phyloP scores from a whole-genome alignment of 768 basidiomycete genomes.

The Suillus spraguei region DNA sequence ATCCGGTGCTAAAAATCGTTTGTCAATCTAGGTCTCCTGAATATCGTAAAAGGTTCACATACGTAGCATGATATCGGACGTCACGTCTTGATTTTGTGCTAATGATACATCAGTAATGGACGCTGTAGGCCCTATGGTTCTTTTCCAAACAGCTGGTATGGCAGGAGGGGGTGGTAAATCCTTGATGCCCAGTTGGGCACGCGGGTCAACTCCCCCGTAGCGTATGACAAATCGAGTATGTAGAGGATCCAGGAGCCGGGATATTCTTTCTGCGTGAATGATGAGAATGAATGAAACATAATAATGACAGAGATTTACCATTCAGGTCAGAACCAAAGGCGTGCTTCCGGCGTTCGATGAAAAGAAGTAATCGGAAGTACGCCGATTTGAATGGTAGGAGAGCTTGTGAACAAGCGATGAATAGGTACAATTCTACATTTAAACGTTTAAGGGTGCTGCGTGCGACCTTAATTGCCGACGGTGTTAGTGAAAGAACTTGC shows the following conservation, averaged over 20 bases:
- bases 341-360: conserved; percentile 38
- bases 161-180: neutral
- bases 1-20: neutral
- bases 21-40: neutral
- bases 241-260: conserved; percentile 36
- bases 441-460: conserved; percentile 45
- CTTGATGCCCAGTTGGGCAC: conserved; percentile 23
- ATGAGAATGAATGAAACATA: conserved; percentile 2
- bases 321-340: conserved; percentile 28
- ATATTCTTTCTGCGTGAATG: conserved; percentile 29
- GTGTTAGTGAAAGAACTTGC: neutral
- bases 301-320: conserved; percentile 18
- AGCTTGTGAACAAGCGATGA: conserved; percentile 45
- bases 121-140: neutral
- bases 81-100: neutral
- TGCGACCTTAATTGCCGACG: conserved; percentile 39
- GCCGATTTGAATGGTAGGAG: conserved; percentile 45
- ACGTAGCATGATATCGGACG: neutral
- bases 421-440: conserved; percentile 46
- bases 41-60: neutral
- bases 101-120: neutral
- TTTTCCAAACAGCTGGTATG: neutral
- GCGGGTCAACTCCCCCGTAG: conserved; percentile 30
- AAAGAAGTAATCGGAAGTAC: conserved; percentile 50
- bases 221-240: conserved; percentile 30